phyloP scores from a whole-genome alignment of 2,329 filamentous ascomycete species.

The Achaetomium macrosporum region DNA sequence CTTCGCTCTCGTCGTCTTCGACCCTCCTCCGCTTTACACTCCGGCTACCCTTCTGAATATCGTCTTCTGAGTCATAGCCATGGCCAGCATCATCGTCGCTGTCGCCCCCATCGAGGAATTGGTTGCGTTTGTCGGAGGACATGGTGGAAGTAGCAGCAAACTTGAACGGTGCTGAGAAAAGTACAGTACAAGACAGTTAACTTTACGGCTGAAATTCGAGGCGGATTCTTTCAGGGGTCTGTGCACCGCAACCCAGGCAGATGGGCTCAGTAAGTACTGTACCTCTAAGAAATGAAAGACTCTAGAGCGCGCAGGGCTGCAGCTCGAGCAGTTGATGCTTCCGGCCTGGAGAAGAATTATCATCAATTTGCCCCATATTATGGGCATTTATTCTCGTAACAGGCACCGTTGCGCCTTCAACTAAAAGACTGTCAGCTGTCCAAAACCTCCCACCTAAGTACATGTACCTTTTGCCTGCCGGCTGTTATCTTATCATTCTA shows the following conservation, averaged over 20 bases:
- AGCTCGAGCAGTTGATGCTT: no score
- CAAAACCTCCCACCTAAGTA: background rate
- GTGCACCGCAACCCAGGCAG: no score
- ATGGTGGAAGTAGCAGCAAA: slow-evolving; percentile 37
- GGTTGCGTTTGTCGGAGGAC: slow-evolving; percentile 64
- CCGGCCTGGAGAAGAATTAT: no score
- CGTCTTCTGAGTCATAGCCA: slow-evolving; percentile 64
- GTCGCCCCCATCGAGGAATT: slow-evolving; percentile 59
- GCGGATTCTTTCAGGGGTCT: background rate
- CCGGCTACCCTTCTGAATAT: slow-evolving; percentile 60
- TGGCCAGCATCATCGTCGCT: slow-evolving; percentile 54
- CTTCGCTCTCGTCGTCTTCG: slow-evolving; percentile 38
- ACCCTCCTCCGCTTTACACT: slow-evolving; percentile 59
- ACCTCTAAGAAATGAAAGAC: no score
- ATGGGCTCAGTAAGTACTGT: no score
- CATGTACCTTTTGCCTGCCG: background rate
- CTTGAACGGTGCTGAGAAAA: background rate
- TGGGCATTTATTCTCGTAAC: no score
- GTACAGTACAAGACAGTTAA: background rate
- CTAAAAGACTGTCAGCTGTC: background rate
- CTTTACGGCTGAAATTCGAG: background rate
- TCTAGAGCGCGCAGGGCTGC: no score
- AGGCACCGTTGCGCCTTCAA: no score
- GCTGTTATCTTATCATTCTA: slow-evolving; percentile 15
- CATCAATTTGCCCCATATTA: no score